Evolutionary conservation across 345 rosid genomes (phyloP), one percentile per base, ranked within the genome.

Genomic region (Eucalyptus regnans): DNA sequence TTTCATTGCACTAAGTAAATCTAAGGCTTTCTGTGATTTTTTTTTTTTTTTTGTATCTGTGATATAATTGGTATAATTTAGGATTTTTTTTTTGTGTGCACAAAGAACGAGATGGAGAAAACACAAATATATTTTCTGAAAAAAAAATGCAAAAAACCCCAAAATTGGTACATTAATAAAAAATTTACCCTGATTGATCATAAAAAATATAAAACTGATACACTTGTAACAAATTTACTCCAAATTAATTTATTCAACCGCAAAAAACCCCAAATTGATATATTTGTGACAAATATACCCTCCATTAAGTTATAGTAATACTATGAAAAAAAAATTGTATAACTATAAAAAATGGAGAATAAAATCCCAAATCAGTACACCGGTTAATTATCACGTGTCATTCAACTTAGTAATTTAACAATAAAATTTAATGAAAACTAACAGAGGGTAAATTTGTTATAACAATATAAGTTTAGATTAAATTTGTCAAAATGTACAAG

Each of bases 321-420:
- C 10, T 1, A 52, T 52, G 23, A 52, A 52, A 52, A 52, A 52
- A 52, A 52, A 2, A 2, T 52, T 18, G 0, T 52, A 20, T 52
- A 52, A 52, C 2, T 8, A 0, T 52, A 20, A 52, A 0, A 52
- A 52, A 18, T 1, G 1, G 4, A 20, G 4, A 20, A 52, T 52
- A 52, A 52, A 52, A 52, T 52, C 2, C 4, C 0, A 52, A 52
- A 7, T 52, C 7, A 0, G 1, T 20, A 52, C 0, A 20, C 0
- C 0, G 1, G 4, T 52, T 0, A 52, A 20, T 0, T 20, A 52
- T 52, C 2, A 52, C 0, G 5, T 20, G 2, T 3, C 10, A 2
- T 52, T 52, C 1, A 52, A 52, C 2, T 52, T 52, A 52, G 2
- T 52, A 52, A 52, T 52, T 20, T 52, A 52, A 51, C 1, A 6